These are phyloP conservation scores for Lichtheimia corymbifera DNA, from an alignment of 371 early-diverging fungal genomes.

Conservation along the genomic window DNA sequence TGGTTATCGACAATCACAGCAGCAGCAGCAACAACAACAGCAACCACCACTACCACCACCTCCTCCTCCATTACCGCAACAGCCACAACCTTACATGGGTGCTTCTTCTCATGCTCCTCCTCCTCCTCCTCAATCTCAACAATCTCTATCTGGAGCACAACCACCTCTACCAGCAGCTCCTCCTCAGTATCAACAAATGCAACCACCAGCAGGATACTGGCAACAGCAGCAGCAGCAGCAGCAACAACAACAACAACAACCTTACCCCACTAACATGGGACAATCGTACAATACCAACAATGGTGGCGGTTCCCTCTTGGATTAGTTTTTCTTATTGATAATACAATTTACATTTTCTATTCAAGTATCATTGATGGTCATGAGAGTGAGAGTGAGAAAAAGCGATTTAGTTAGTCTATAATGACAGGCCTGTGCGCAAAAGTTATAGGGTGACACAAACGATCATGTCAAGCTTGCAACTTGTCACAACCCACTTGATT, in stretches of 20 bases:
- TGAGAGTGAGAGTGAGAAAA: too few relatives aligned
- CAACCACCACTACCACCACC: neutral
- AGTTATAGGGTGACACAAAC: too few relatives aligned
- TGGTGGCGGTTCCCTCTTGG: constrained; percentile 8
- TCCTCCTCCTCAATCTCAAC: constrained; percentile 1
- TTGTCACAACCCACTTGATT: too few relatives aligned
- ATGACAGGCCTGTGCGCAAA: too few relatives aligned
- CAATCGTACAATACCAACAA: neutral
- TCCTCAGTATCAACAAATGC: constrained; percentile 2
- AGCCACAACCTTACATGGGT: neutral
- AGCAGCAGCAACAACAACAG: neutral
- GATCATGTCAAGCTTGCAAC: too few relatives aligned
- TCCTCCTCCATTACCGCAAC: constrained; percentile 2
- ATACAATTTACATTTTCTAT: too few relatives aligned
- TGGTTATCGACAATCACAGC: neutral
- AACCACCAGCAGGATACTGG: neutral
- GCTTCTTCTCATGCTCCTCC: neutral
- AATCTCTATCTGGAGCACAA: constrained; percentile 1
- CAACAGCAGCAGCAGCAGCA: constrained; percentile 1
- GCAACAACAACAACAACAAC: constrained; percentile 1
- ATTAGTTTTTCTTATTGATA: constrained; percentile 1
- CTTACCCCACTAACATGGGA: neutral
- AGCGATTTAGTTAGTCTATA: too few relatives aligned
- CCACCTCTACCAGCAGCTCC: neutral
- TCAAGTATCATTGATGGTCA: too few relatives aligned